Evolutionary conservation across 31 red algal genomes (phyloP), one percentile per base, ranked within the genome.

Genomic region (Endocladia muricata): DNA sequence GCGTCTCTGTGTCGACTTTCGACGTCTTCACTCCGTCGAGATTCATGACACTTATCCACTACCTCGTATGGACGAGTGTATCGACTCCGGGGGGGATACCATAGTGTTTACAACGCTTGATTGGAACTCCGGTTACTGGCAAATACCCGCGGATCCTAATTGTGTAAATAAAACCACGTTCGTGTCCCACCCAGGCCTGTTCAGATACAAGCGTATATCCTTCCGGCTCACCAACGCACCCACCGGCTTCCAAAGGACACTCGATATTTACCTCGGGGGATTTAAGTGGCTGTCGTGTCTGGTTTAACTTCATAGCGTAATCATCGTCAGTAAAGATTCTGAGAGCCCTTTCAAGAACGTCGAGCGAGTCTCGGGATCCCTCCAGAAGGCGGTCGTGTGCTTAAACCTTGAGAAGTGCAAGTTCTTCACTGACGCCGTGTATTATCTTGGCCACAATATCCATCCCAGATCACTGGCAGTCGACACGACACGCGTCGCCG

Each of bases 151-250:
- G 1, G 13, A 58, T 47, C 29, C 30, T 40, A 35, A 30, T 28
- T 47, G 72, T 30, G 51, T 25, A 0, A 55, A 73, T 31, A 73
- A 80, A 55, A 89, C 85, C 0, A 62, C 73, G 1, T 88, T 88
- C 54, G 55, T 70, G 19, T 88, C 43, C 32, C 84, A 88, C 29
- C 32, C 32, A 33, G 84, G 74, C 3, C 25, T 43, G 3, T 88
- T 66, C 31, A 39, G 74, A 2, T 74, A 74, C 66, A 79, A 63
- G 15, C 74, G 73, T 17, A 75, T 88, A 41, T 74, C 48, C 26
- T 88, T 88, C 39, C 74, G 84, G 31, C 35, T 88, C 21, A 71
- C 31, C 11, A 88, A 88, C 17, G 74, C 79, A n/a, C 64, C 79
- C 3, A 67, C 79, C n/a, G 73, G 37, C 7, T 83, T 83, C 44